Evolutionary conservation across 148 eudicot species (phyloP).

Genomic region (Fagopyrum tataricum): DNA sequence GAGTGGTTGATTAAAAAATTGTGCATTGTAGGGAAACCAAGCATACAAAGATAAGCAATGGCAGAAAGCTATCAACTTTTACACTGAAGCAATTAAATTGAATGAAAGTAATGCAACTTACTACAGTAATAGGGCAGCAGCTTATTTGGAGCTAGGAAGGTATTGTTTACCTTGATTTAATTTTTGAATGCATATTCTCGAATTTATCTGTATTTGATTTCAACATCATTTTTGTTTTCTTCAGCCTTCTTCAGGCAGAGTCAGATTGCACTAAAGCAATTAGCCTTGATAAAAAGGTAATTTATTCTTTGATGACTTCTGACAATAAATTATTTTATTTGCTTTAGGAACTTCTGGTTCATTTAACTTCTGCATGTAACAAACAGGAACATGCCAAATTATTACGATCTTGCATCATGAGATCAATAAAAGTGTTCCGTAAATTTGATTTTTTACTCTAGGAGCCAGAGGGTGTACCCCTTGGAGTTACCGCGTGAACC

Average conservation of each 20-base stretch:
- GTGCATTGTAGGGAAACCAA: conserved; percentile 64
- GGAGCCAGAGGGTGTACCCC: no score
- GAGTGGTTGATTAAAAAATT: background rate
- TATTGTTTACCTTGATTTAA: conserved; percentile 18
- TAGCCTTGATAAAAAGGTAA: conserved; percentile 71
- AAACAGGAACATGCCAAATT: background rate
- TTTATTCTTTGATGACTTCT: background rate
- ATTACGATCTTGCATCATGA: background rate
- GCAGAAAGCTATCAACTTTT: conserved; percentile 69
- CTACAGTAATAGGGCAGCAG: conserved; percentile 82
- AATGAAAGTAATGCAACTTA: conserved; percentile 69
- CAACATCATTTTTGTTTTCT: conserved; percentile 1
- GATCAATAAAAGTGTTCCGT: no score
- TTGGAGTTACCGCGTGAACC: no score
- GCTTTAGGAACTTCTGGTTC: background rate
- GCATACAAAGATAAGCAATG: conserved; percentile 82
- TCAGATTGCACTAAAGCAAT: conserved; percentile 80
- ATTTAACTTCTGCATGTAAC: background rate
- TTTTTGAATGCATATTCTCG: background rate
- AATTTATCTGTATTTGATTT: background rate
- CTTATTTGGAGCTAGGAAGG: conserved; percentile 71
- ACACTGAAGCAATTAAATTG: conserved; percentile 86
- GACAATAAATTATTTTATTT: background rate
- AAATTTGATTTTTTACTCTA: no score
- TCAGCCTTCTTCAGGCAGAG: conserved; percentile 77